Base-by-base conservation (phyloP, 2,329 filamentous ascomycete genomes). In the Amylocarpus encephaloides region DNA sequence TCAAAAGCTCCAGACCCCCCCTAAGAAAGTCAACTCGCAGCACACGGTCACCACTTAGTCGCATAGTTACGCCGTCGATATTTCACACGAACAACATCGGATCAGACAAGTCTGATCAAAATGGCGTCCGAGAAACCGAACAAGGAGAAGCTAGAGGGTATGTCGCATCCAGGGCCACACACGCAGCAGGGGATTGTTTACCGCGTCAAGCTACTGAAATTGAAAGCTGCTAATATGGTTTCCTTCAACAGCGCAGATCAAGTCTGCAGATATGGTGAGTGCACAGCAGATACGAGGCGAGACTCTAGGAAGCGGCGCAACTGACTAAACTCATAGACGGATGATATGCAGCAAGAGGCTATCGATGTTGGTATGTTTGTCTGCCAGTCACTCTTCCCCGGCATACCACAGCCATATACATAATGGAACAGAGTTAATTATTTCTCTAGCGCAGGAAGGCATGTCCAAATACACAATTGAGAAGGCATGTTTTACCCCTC, bases 241-340 rank as follows among this genome's bases (percentile, higher is more conserved):
- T 38, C 35, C 46, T 36, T 15, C 42, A 32, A 42, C 45, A 98
- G 93, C 89, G 57, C 90, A 95, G 73, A 85, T 98, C 72, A 98
- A 98, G 77, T 95, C 91, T 62, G 92, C 89, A 52, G 93, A 98
- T 68, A 98, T 98, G 93, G 93, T 97, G 78, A 70, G 75, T 48
- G 26, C 22, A 7, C 22, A 26, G 22, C 22, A 26, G 4, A 7
- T 47, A 12, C 15, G 40, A 45, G 13, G 6, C 39, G 10, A 3
- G 22, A 19, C 43, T 40, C 2, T 29, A 13, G 10, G 30, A 29
- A 15, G 34, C 33, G 29, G 41, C 35, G 30, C 19, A 42, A 6
- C 40, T 29, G 29, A 39, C 22, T 33, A 12, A 36, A 32, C 13
- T n/a, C 18, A 30, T 38, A 97, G 93, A 92, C 85, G 64, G 92